phyloP scores from a whole-genome alignment of 306 rosid genomes.

The Quercus aquifolioides region DNA sequence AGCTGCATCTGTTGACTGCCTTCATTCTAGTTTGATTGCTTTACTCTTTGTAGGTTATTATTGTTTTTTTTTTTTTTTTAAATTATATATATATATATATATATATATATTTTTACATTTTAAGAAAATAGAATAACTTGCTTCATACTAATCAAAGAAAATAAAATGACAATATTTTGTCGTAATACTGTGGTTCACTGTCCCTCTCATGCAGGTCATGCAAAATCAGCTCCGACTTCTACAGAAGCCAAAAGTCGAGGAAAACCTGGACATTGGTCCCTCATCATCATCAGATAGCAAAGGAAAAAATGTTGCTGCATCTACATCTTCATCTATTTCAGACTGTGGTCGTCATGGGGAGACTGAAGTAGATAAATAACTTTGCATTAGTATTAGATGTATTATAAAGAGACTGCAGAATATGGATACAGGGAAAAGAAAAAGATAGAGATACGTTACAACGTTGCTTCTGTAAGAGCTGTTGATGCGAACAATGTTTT shows the following conservation, averaged over 20 bases:
- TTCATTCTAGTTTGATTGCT: neutral
- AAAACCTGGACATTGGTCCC: slow-evolving; percentile 22
- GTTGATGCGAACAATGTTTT: neutral
- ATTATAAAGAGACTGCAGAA: neutral
- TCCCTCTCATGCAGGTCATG: slow-evolving; percentile 38
- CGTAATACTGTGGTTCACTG: neutral
- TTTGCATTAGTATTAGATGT: neutral
- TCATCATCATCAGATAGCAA: slow-evolving; percentile 38
- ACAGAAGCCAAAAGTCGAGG: slow-evolving; percentile 35
- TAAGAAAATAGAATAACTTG: neutral
- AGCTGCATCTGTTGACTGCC: neutral
- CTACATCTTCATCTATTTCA: slow-evolving; percentile 29
- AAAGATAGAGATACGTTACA: neutral
- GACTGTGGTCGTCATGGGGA: slow-evolving; percentile 20
- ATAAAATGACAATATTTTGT: neutral
- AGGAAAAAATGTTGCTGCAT: slow-evolving; percentile 47
- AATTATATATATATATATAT: neutral
- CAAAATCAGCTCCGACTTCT: slow-evolving; percentile 63
- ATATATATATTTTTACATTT: neutral
- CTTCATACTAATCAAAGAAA: neutral
- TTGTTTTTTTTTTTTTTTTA: neutral
- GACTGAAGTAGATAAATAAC: neutral
- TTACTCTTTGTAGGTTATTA: neutral
- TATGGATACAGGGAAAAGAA: slow-evolving; percentile 12
- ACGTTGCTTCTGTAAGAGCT: neutral